Evolutionary conservation across 2,329 filamentous ascomycete species (phyloP).

Genomic region (Monosporascus ibericus): DNA sequence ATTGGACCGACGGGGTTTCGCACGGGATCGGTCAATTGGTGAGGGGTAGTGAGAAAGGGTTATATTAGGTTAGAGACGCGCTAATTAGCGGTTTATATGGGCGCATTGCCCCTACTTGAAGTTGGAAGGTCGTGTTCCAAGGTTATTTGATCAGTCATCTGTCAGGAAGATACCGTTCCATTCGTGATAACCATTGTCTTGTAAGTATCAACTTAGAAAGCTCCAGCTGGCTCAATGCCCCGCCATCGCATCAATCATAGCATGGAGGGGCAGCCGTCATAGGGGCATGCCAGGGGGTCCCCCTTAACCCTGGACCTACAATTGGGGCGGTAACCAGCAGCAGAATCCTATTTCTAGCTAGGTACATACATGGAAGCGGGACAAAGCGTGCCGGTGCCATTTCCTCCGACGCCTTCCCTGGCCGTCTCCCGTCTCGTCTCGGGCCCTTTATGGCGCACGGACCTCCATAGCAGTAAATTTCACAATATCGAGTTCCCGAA

Average conservation of each 20-base stretch:
- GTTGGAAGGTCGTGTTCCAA: background rate
- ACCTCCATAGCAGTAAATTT: no score
- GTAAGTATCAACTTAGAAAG: background rate
- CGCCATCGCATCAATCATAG: background rate
- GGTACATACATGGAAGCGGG: no score
- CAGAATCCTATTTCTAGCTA: conserved; percentile 11
- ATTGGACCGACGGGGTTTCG: no score
- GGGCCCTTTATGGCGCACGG: no score
- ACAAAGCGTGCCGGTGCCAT: no score
- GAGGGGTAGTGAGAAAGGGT: background rate
- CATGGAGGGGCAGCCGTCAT: background rate
- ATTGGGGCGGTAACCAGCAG: conserved; percentile 13
- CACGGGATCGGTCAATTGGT: background rate
- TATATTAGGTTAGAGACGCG: no score
- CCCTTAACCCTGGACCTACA: background rate
- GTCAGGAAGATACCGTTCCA: no score
- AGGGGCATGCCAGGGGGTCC: background rate
- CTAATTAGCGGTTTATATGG: background rate
- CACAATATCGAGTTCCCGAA: conserved; percentile 4
- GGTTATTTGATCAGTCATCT: background rate
- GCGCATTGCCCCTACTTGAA: background rate
- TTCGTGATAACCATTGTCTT: background rate
- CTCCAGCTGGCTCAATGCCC: background rate
- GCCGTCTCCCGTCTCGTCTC: no score
- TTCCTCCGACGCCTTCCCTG: no score